A percentile compares a stretch with the other conserved stretches of the same genome.
Conservation (phyloP, 1,284 basidiomycete genomes). For the Coriolopsis trogii region DNA sequence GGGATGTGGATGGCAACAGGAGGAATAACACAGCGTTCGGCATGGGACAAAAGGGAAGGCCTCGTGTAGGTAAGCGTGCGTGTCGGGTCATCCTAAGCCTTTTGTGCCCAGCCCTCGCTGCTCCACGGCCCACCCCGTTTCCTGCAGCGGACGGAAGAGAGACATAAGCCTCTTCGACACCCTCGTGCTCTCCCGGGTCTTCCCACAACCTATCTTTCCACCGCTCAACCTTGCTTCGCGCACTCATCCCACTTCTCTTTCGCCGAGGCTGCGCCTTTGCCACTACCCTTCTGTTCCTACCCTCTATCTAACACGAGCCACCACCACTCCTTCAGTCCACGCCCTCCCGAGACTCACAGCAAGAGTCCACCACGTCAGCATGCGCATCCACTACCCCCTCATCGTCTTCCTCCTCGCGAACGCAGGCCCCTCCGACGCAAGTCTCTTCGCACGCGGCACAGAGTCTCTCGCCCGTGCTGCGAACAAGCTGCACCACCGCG, state of each 20-base stretch:
- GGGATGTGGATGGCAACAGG: conserved; percentile 1
- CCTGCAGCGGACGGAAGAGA: too few relatives aligned
- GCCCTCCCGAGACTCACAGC: not conserved
- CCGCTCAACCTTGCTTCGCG: conserved; percentile 12
- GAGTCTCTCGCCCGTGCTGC: conserved; percentile 34
- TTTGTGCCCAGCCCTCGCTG: conserved; percentile 18
- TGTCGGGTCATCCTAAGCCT: too few relatives aligned
- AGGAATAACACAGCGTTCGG: conserved; percentile 6
- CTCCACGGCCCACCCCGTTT: conserved; percentile 18
- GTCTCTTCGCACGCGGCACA: conserved; percentile 42
- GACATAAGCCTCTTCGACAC: not conserved
- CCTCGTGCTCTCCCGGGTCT: not conserved
- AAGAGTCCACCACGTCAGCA: conserved; percentile 9
- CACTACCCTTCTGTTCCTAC: not conserved
- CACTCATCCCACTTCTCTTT: conserved; percentile 16
- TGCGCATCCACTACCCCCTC: conserved; percentile 30
- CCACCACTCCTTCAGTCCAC: conserved; percentile 1
- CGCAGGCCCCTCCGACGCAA: conserved; percentile 40
- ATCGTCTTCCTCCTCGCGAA: conserved; percentile 31
- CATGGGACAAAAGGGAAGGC: conserved; percentile 12
- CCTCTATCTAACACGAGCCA: conserved; percentile 3
- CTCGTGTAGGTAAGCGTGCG: conserved; percentile 16
- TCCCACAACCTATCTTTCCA: conserved; percentile 8
- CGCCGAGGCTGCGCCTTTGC: conserved; percentile 13
- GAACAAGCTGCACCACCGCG: conserved; percentile 43